Conservation (phyloP, 176 grass and related monocot species). For the Bonia amplexicaulis region DNA sequence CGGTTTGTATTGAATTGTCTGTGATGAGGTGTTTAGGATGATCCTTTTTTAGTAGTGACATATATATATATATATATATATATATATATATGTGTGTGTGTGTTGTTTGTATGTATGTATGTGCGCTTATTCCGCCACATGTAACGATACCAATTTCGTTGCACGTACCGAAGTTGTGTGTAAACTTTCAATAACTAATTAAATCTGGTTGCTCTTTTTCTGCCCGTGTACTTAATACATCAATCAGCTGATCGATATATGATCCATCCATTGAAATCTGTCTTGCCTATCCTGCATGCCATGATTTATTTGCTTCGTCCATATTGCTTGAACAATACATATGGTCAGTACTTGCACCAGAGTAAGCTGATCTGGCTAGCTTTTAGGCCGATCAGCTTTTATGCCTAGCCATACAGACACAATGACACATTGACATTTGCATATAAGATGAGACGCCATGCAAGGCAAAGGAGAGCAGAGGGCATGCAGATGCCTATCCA, state of each 20-base stretch:
- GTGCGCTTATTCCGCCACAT: background rate
- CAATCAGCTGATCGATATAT: background rate
- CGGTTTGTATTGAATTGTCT: no score
- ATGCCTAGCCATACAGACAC: slow-evolving; percentile 10
- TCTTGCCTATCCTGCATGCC: background rate
- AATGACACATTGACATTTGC: slow-evolving; percentile 16
- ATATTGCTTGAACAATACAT: background rate
- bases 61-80: no score
- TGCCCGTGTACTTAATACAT: background rate
- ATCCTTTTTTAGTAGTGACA: no score
- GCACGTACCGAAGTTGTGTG: background rate
- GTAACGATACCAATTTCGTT: background rate
- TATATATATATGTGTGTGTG: no score
- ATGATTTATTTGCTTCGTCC: background rate
- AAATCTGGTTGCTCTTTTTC: background rate
- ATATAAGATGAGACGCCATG: slow-evolving; percentile 32
- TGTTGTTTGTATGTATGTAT: no score
- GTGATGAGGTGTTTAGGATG: no score
- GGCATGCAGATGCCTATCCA: slow-evolving; percentile 24
- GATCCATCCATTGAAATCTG: background rate
- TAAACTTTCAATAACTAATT: background rate
- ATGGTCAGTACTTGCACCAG: background rate
- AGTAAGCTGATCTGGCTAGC: background rate
- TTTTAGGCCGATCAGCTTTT: slow-evolving; percentile 15
- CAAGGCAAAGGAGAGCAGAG: slow-evolving; percentile 13